A percentile compares a stretch with the other conserved stretches of the same genome.
phyloP scores from a whole-genome alignment of 2,329 filamentous ascomycete genomes.

The Hypomyces rosellus region DNA sequence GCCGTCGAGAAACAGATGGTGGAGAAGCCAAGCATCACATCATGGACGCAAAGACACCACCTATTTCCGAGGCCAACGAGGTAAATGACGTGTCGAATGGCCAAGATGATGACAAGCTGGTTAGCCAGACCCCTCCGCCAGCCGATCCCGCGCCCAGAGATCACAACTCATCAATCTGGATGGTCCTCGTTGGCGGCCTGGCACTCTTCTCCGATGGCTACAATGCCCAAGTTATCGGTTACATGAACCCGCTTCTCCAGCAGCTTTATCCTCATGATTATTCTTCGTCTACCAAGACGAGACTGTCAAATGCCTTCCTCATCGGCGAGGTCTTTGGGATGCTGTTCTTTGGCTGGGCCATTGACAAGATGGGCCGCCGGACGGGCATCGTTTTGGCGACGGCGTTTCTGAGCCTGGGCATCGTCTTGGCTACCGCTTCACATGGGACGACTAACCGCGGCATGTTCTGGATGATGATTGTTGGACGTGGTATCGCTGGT shows the following conservation, averaged over 20 bases:
- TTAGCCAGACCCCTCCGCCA: too few relatives aligned
- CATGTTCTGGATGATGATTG: conserved; percentile 47
- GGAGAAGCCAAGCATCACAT: too few relatives aligned
- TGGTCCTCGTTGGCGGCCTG: conserved; percentile 23
- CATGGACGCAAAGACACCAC: too few relatives aligned
- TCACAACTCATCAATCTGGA: too few relatives aligned
- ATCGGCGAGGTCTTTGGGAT: conserved; percentile 37
- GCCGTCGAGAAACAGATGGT: too few relatives aligned
- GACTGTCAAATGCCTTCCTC: conserved; percentile 33
- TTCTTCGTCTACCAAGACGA: conserved; percentile 29
- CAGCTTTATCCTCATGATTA: conserved; percentile 26
- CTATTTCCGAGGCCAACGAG: too few relatives aligned
- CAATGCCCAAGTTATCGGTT: conserved; percentile 28
- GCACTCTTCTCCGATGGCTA: conserved; percentile 30
- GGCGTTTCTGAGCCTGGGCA: conserved; percentile 38
- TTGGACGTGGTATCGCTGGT: conserved; percentile 40
- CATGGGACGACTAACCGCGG: conserved; percentile 35
- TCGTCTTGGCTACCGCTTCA: conserved; percentile 38
- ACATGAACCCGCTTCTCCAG: conserved; percentile 27
- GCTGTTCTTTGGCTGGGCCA: conserved; percentile 34
- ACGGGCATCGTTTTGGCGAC: conserved; percentile 40
- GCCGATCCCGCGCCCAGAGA: too few relatives aligned
- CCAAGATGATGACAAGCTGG: too few relatives aligned
- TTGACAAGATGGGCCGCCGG: conserved; percentile 40
- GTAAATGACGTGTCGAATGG: too few relatives aligned